Evolutionary conservation across 164 flowering plant species (phyloP), one percentile per base, ranked within the genome.

Genomic region (Piper longum): DNA sequence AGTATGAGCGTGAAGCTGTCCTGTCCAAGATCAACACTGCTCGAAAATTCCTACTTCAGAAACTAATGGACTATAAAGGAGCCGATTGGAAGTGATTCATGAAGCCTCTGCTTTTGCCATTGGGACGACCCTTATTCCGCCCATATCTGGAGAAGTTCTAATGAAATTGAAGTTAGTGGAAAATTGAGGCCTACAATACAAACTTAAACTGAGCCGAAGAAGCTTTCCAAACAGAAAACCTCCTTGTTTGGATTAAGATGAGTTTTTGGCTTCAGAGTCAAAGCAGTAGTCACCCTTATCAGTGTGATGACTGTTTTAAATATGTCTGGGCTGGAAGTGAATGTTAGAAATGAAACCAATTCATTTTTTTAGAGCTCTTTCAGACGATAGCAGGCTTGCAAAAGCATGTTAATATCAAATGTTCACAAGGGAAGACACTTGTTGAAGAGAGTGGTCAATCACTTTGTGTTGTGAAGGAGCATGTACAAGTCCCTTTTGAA

Each of bases 391-490:
- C 48, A 43, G 64, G 48, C 7, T 71, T 73, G 69, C 81, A 70
- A 60, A 72, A 68, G 68, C 72, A 52, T 56, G 51, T 66, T n/a
- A 12, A 55, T 13, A 16, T 69, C 44, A 69, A 75, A 57, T 93
- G 99, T 64, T 96, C 97, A 3, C 91, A 92, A 13, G 95, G 97
- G 60, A 93, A 81, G 74, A 80, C 87, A 17, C 67, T 83, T 54
- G 96, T 87, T 54, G 63, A 82, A 64, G 96, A 85, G 36, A 26
- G 2, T 64, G 95, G 92, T 40, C 80, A 86, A 73, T 74, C 80
- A 57, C 77, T 89, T 18, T 93, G 95, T 77, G 75, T 93, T 39
- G 99, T 93, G 69, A 93, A 90, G 64, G 99, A 90, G 71, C 78
- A 97, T 71, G 80, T 90, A 62, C 88, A 84, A 69, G 70, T 93